Conservation (phyloP, 768 basidiomycete species). For the Cystobasidium tubakii region DNA sequence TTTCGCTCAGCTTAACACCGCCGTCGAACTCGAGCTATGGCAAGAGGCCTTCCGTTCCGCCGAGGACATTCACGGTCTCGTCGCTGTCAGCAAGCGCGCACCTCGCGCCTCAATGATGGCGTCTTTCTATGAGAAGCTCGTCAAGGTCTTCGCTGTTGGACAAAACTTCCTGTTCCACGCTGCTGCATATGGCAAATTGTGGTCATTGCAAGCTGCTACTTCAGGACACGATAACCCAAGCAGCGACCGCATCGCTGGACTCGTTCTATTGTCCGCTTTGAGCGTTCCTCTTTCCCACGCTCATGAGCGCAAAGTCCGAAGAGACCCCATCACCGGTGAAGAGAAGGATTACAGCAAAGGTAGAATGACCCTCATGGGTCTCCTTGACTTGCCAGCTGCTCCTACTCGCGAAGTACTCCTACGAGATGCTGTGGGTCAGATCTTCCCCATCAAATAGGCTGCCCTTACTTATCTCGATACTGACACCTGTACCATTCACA, state of each 20-base stretch:
- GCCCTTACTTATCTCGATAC: no score
- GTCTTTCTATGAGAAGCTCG: constrained; percentile 96
- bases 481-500: no score
- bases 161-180: constrained; percentile 93
- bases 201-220: constrained; percentile 57
- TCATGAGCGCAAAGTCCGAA: constrained; percentile 4
- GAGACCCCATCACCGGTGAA: constrained; percentile 48
- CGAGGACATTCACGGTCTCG: constrained; percentile 92
- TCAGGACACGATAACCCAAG: constrained; percentile 73
- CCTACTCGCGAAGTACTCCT: constrained; percentile 82
- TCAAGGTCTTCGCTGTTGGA: constrained; percentile 91
- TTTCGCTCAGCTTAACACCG: constrained; percentile 91
- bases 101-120: constrained; percentile 96
- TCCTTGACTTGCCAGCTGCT: constrained; percentile 73
- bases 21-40: constrained; percentile 97
- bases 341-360: constrained; percentile 69
- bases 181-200: constrained; percentile 81
- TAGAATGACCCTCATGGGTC: constrained; percentile 53
- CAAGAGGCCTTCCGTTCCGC: constrained; percentile 97
- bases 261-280: constrained; percentile 84
- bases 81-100: constrained; percentile 86
- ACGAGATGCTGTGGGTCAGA: constrained; percentile 68
- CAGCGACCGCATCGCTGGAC: constrained; percentile 70
- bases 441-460: no score
- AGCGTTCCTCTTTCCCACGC: constrained; percentile 73